These are phyloP conservation scores for Letharia columbiana DNA, from an alignment of 495 filamentous ascomycete genomes.

Conservation along the genomic window DNA sequence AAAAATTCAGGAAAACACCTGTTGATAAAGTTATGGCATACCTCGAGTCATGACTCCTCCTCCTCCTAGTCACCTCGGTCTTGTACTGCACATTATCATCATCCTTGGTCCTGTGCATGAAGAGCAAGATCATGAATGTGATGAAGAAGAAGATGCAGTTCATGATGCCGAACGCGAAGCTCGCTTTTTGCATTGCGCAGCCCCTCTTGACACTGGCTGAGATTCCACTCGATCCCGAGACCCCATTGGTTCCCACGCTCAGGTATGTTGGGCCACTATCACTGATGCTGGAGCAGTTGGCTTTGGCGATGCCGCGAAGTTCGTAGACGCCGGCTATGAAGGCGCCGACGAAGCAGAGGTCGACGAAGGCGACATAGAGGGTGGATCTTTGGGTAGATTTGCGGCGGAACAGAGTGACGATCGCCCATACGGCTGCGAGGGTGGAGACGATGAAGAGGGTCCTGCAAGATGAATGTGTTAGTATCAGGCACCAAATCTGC, in stretches of 20 bases:
- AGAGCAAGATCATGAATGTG: conserved; percentile 54
- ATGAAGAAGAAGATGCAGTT: conserved; percentile 74
- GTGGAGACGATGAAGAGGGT: conserved; percentile 86
- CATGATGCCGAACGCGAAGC: conserved; percentile 82
- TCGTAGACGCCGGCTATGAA: conserved; percentile 75
- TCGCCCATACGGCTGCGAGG: conserved; percentile 67
- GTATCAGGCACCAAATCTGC: neutral
- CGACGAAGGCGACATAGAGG: conserved; percentile 68
- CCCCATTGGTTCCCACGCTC: conserved; percentile 53
- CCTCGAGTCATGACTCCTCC: conserved; percentile 38
- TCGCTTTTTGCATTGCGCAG: conserved; percentile 83
- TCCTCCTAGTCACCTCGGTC: conserved; percentile 34
- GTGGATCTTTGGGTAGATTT: conserved; percentile 61
- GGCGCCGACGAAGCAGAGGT: conserved; percentile 77
- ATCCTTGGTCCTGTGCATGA: conserved; percentile 41
- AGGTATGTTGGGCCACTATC: conserved; percentile 41
- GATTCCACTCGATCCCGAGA: conserved; percentile 35
- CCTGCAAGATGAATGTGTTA: conserved; percentile 7
- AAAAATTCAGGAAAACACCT: neutral
- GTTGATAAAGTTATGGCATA: conserved; percentile 1
- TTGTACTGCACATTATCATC: conserved; percentile 32
- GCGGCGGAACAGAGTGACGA: conserved; percentile 76
- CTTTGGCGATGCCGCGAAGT: conserved; percentile 57
- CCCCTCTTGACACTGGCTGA: conserved; percentile 55
- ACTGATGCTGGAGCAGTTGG: conserved; percentile 55